Conservation (phyloP, 208 protist species). For the Trypanosoma melophagium region DNA sequence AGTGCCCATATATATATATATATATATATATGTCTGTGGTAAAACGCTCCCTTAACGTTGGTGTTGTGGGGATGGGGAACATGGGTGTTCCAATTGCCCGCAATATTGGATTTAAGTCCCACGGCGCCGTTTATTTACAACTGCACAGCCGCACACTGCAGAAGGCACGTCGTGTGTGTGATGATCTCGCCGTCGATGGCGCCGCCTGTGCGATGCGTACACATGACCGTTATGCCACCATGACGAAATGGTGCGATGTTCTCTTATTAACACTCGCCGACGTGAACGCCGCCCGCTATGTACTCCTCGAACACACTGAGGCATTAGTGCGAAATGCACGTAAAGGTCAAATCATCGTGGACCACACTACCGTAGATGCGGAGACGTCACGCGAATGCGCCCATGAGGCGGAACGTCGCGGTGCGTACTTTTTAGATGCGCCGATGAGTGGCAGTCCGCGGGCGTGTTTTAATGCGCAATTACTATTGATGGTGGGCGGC, state of each 20-base stretch:
- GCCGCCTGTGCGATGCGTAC: slow-evolving; percentile 84
- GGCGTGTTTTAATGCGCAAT: slow-evolving; percentile 76
- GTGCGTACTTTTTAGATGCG: slow-evolving; percentile 82
- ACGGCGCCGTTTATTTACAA: slow-evolving; percentile 84
- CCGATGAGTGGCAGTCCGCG: slow-evolving; percentile 84
- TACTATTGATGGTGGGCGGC: slow-evolving; percentile 86
- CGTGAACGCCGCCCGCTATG: slow-evolving; percentile 42
- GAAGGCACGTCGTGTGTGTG: slow-evolving; percentile 68
- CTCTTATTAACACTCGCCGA: slow-evolving; percentile 64
- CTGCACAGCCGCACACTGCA: slow-evolving; percentile 68
- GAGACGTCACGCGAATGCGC: slow-evolving; percentile 71
- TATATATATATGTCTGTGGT: slow-evolving; percentile 37
- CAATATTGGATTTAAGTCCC: slow-evolving; percentile 87
- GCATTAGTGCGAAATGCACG: slow-evolving; percentile 71
- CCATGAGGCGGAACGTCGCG: slow-evolving; percentile 52
- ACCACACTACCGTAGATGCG: slow-evolving; percentile 88
- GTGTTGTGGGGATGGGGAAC: slow-evolving; percentile 83
- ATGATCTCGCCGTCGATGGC: slow-evolving; percentile 80
- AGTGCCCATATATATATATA: background rate
- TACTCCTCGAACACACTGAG: slow-evolving; percentile 64
- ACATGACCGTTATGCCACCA: slow-evolving; percentile 75
- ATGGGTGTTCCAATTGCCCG: slow-evolving; percentile 85
- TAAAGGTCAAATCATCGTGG: slow-evolving; percentile 83
- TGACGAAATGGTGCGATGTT: slow-evolving; percentile 90
- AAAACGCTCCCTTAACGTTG: slow-evolving; percentile 87